Conservation (phyloP, 345 rosid species). For the Salix suchowensis region DNA sequence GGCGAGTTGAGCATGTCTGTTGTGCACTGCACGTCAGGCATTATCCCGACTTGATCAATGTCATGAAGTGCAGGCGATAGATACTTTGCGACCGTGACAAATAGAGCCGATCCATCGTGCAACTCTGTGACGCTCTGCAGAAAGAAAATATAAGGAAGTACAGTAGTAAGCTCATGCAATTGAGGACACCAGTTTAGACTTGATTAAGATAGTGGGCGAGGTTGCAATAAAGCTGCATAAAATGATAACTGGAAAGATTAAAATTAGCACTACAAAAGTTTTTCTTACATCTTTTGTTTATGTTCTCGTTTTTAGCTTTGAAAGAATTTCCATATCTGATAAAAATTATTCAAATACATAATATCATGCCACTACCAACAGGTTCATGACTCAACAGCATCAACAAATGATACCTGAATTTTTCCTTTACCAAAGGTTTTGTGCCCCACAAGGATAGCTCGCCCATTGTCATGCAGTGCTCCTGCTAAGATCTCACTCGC, state of each 20-base stretch:
- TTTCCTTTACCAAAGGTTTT: conserved; percentile 88
- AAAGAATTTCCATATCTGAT: background rate
- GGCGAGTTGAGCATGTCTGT: conserved; percentile 58
- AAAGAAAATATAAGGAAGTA: background rate
- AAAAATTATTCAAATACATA: background rate
- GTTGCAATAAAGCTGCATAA: background rate
- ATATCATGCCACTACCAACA: background rate
- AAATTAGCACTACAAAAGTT: background rate
- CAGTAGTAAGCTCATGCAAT: background rate
- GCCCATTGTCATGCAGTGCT: conserved; percentile 85
- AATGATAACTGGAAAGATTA: background rate
- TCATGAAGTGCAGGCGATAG: conserved; percentile 82
- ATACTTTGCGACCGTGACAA: conserved; percentile 86
- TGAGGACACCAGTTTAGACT: conserved; percentile 3
- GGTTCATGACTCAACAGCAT: background rate
- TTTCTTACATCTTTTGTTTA: background rate
- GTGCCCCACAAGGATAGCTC: conserved; percentile 85
- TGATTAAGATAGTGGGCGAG: background rate
- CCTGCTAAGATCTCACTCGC: conserved; percentile 95
- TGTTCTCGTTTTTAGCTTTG: background rate
- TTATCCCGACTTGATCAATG: conserved; percentile 78
- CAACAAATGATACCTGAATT: conserved; percentile 53
- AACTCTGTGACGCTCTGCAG: conserved; percentile 74
- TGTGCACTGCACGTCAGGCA: conserved; percentile 83
- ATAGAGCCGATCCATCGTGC: conserved; percentile 87